phyloP scores from a whole-genome alignment of 768 basidiomycete genomes.

The Russula emetica region DNA sequence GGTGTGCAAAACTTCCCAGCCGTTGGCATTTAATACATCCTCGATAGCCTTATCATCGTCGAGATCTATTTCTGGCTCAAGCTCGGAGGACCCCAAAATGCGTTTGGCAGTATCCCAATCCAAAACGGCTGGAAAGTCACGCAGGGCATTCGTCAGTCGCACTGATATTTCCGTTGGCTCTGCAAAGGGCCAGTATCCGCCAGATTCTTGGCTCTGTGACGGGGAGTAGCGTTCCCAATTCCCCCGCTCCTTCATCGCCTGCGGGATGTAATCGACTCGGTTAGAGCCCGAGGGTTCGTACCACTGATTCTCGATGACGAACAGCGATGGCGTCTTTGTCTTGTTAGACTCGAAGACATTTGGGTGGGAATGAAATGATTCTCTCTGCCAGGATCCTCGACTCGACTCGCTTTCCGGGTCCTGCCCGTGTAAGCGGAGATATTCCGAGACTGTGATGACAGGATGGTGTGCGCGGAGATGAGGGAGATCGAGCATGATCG shows the following conservation, averaged over 20 bases:
- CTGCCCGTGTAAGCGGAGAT: slow-evolving; percentile 40
- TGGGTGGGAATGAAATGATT: slow-evolving; percentile 34
- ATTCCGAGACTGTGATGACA: slow-evolving; percentile 43
- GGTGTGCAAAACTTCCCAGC: slow-evolving; percentile 41
- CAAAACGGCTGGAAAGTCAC: background rate
- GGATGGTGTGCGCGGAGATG: slow-evolving; percentile 38
- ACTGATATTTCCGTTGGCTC: slow-evolving; percentile 1
- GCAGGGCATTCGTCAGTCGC: background rate
- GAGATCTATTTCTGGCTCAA: slow-evolving; percentile 15
- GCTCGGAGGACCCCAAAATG: background rate
- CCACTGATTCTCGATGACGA: slow-evolving; percentile 38
- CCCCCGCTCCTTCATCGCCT: slow-evolving; percentile 35
- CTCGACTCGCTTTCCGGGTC: slow-evolving; percentile 35
- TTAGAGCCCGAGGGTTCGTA: slow-evolving; percentile 39
- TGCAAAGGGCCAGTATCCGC: slow-evolving; percentile 9
- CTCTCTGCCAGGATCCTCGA: slow-evolving; percentile 39
- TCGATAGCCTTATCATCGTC: slow-evolving; percentile 34
- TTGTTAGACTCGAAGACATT: slow-evolving; percentile 30
- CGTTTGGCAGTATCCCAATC: slow-evolving; percentile 14
- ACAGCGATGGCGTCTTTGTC: slow-evolving; percentile 32
- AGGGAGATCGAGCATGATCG: slow-evolving; percentile 42
- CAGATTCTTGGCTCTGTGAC: slow-evolving; percentile 20
- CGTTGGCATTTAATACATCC: slow-evolving; percentile 36
- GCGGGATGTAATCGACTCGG: slow-evolving; percentile 40
- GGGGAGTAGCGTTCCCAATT: slow-evolving; percentile 30